Conservation (phyloP, 306 rosid species). For the Gynostemma pentaphyllum region DNA sequence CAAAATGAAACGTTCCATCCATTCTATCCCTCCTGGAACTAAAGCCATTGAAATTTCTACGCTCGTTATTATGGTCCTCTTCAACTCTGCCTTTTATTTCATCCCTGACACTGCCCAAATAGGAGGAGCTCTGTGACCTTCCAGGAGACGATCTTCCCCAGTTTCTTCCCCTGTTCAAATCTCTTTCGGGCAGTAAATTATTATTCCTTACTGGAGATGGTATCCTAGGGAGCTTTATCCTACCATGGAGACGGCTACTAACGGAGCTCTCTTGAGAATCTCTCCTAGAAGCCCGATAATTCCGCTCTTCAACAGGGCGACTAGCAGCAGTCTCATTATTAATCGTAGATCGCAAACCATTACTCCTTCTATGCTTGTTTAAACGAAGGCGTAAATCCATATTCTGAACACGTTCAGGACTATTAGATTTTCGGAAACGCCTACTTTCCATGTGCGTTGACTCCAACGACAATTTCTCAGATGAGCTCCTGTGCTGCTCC, state of each 20-base stretch:
- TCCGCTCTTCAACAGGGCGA: constrained; percentile 44
- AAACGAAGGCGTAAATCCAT: constrained; percentile 65
- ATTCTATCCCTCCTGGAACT: constrained; percentile 31
- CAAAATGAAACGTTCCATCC: constrained; percentile 31
- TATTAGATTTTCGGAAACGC: constrained; percentile 44
- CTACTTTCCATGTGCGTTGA: constrained; percentile 51
- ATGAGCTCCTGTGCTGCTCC: constrained; percentile 59
- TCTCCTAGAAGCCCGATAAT: constrained; percentile 27
- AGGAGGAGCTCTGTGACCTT: constrained; percentile 39
- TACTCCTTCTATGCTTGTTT: constrained; percentile 64
- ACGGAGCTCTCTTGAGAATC: constrained; percentile 55
- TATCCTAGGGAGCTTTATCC: constrained; percentile 57
- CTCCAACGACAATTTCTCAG: constrained; percentile 34
- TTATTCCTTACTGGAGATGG: constrained; percentile 28
- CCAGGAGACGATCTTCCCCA: constrained; percentile 51
- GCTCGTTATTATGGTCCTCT: constrained; percentile 38
- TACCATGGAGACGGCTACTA: constrained; percentile 67
- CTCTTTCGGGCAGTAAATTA: constrained; percentile 41
- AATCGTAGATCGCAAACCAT: constrained; percentile 76
- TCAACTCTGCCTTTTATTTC: constrained; percentile 54
- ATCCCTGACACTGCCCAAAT: constrained; percentile 56
- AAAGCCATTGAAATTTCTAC: constrained; percentile 32
- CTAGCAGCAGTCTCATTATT: constrained; percentile 37
- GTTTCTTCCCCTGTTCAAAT: constrained; percentile 41
- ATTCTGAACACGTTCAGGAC: constrained; percentile 59